A percentile compares a stretch with the other conserved stretches of the same genome.
Evolutionary conservation across 495 filamentous ascomycete species (phyloP).

Genomic region (Penicillium verhagenii): DNA sequence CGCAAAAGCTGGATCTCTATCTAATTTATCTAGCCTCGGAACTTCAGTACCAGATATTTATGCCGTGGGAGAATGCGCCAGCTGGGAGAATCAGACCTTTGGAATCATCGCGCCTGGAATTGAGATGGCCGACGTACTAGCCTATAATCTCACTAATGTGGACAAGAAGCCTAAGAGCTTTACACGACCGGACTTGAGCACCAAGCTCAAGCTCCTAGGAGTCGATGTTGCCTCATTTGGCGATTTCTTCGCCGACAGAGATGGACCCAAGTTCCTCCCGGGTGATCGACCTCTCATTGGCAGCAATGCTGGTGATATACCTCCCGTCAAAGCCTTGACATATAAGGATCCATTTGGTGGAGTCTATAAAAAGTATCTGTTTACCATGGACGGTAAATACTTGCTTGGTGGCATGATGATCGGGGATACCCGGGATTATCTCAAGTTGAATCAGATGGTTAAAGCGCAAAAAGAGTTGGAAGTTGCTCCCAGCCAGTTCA

Average conservation of each 20-base stretch:
- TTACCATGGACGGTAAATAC: conserved; percentile 89
- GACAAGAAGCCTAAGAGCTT: conserved; percentile 70
- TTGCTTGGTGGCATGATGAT: conserved; percentile 98
- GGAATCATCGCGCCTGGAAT: conserved; percentile 92
- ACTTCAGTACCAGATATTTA: conserved; percentile 78
- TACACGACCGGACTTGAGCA: conserved; percentile 86
- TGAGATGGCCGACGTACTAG: conserved; percentile 93
- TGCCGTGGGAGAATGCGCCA: conserved; percentile 93
- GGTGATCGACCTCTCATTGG: conserved; percentile 40
- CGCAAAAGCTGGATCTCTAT: neutral
- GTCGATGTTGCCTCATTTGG: conserved; percentile 96
- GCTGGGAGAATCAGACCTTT: conserved; percentile 90
- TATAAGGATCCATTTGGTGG: conserved; percentile 93
- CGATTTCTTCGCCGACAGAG: conserved; percentile 92
- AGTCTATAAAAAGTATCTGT: conserved; percentile 97
- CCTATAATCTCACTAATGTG: conserved; percentile 91
- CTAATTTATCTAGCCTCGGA: conserved; percentile 47
- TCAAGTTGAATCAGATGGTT: conserved; percentile 92
- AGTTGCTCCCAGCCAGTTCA: conserved; percentile 83
- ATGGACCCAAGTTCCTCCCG: conserved; percentile 77
- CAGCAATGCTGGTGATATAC: conserved; percentile 30
- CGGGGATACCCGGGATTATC: conserved; percentile 90
- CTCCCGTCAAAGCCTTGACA: conserved; percentile 77
- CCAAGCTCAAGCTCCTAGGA: conserved; percentile 88
- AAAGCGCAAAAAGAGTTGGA: conserved; percentile 84